Evolutionary conservation across 371 early-diverging fungal genomes (phyloP), one percentile per base, ranked within the genome.

Genomic region (Circinella minor): DNA sequence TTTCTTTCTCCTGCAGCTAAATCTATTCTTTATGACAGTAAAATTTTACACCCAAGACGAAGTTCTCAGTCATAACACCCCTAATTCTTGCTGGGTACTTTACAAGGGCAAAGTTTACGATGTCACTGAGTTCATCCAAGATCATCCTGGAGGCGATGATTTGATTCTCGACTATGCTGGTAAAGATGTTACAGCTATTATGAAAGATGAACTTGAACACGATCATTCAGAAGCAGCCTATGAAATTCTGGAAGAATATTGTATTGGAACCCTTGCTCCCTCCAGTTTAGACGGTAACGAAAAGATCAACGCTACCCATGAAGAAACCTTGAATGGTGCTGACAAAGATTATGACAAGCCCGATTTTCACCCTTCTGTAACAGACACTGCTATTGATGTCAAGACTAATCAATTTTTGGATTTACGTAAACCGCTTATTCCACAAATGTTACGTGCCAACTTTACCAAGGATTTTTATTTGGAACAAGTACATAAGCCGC

Each of bases 401-500:
- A 84, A 88, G 72, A 85, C 81, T 48, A 84, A 89, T 47, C 81
- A 90, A 69, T 96, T 97, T 71, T 77, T 98, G 74, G 96, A 97
- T 75, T 77, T 94, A 39, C 77, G 78, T 71, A 87, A 91, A 71
- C 95, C 98, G 6, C 81, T 98, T 71, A 86, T 97, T 34, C 80
- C 83, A 63, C 97, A 98, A 78, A 90, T 98, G 84, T 85, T 90
- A 75, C 77, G 76, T 46, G 78, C 82, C 55, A 86, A 82, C 55
- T 96, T 89, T 57, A 83, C 90, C 6, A 94, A 91, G 77, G 91
- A 89, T 27, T 91, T 91, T 63, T 98, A 98, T 72, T 76, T 98
- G 62, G 82, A 92, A 64, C 95, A 96, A 76, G 94, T 98, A 20
- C 98, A 98, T 77, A 91, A 90, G 54, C 96, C 98, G 13, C 91